These are phyloP conservation scores for Sphagnum fallax DNA, from an alignment of 228 moss, liverwort and hornwort genomes.

Conservation along the genomic window DNA sequence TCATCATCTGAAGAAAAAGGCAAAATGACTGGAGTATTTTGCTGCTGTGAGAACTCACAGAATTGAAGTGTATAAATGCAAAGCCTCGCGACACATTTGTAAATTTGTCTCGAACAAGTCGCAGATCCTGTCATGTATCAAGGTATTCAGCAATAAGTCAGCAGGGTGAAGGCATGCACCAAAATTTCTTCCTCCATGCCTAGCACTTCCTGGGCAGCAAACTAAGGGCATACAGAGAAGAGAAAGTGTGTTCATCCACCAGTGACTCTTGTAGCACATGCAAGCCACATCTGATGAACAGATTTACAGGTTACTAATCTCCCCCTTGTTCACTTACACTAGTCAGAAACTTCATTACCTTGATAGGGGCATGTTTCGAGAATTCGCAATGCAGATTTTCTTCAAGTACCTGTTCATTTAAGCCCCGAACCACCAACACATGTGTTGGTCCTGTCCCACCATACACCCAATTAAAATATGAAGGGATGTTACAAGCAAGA, in stretches of 20 bases:
- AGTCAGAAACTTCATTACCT: slow-evolving; percentile 21
- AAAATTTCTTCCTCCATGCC: no score
- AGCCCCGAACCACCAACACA: slow-evolving; percentile 93
- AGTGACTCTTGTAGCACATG: no score
- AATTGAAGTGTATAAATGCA: slow-evolving; percentile 92
- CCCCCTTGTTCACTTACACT: no score
- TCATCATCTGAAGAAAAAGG: no score
- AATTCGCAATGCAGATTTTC: slow-evolving; percentile 93
- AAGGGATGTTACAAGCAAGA: no score
- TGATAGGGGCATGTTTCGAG: slow-evolving; percentile 93
- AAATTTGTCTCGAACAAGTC: slow-evolving; percentile 96
- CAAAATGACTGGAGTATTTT: no score
- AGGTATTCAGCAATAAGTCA: neutral
- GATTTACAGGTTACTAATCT: neutral
- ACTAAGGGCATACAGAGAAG: neutral
- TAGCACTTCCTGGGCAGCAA: neutral
- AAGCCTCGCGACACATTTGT: slow-evolving; percentile 94
- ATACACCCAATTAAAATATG: neutral
- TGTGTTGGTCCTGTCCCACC: slow-evolving; percentile 84
- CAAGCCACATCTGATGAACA: neutral
- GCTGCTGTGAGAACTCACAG: slow-evolving; percentile 38
- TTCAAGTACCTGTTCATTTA: slow-evolving; percentile 88
- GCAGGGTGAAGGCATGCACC: no score
- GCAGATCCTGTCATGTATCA: slow-evolving; percentile 56
- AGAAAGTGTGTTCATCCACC: neutral